Conservation (phyloP, 2,329 filamentous ascomycete genomes). For the Venturia effusa region DNA sequence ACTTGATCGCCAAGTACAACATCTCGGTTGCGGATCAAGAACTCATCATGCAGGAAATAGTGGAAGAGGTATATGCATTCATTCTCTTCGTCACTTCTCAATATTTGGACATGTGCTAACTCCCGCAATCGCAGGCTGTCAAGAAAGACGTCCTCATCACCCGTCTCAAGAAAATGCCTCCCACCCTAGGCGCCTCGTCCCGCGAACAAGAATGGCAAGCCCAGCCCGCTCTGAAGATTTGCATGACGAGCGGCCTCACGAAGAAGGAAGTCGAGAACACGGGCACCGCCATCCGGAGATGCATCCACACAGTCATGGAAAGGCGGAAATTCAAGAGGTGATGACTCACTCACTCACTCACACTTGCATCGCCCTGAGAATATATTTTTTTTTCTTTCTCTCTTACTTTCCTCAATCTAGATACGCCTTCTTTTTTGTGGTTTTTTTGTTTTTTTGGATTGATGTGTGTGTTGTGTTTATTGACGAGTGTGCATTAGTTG, state of each 20-base stretch:
- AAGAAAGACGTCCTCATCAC: constrained; percentile 85
- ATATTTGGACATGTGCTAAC: constrained; percentile 13
- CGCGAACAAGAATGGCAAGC: constrained; percentile 58
- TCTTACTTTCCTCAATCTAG: not conserved
- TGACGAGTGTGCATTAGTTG: not conserved
- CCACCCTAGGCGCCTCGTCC: constrained; percentile 45
- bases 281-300: constrained; percentile 75
- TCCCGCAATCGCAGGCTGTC: constrained; percentile 52
- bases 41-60: constrained; percentile 72
- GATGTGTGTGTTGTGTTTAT: no score
- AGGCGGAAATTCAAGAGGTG: constrained; percentile 11
- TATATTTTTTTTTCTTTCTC: not conserved
- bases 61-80: constrained; percentile 88
- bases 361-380: no score
- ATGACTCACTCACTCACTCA: no score
- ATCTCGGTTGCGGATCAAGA: constrained; percentile 70
- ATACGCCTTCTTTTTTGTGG: no score
- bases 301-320: constrained; percentile 79
- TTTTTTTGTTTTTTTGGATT: not conserved
- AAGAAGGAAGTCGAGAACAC: constrained; percentile 97
- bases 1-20: constrained; percentile 62
- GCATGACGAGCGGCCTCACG: constrained; percentile 73
- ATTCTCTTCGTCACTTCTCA: constrained; percentile 12
- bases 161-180: constrained; percentile 66
- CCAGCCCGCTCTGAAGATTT: constrained; percentile 82